Evolutionary conservation across 768 basidiomycete genomes (phyloP).

Genomic region (Rhizopogon sp.): DNA sequence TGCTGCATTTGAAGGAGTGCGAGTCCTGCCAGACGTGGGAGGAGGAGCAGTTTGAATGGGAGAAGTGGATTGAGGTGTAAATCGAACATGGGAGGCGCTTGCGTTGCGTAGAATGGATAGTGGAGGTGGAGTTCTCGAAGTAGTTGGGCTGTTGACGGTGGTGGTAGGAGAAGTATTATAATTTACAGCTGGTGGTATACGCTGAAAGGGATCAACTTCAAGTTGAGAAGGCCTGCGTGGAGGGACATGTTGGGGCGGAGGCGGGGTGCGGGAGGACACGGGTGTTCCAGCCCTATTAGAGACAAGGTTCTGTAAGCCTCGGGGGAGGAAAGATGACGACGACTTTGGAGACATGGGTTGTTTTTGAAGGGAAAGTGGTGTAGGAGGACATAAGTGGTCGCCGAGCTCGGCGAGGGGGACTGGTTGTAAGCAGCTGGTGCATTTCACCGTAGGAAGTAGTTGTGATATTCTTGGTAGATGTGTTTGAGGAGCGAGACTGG

Average conservation of each 20-base stretch:
- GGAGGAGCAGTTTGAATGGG: conserved; percentile 14
- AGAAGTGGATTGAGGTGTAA: conserved; percentile 6
- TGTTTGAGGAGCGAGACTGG: conserved; percentile 5
- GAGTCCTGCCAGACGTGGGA: conserved; percentile 10
- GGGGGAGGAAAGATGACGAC: conserved; percentile 42
- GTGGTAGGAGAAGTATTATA: neutral
- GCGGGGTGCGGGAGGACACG: conserved; percentile 6
- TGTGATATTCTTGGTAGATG: conserved; percentile 43
- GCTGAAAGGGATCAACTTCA: conserved; percentile 23
- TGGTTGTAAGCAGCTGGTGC: conserved; percentile 67
- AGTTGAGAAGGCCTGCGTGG: conserved; percentile 8
- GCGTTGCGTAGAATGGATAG: conserved; percentile 3
- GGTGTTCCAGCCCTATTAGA: conserved; percentile 14
- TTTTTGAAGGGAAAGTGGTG: conserved; percentile 35
- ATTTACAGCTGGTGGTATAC: conserved; percentile 20
- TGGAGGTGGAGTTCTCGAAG: neutral
- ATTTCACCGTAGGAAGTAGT: conserved; percentile 78
- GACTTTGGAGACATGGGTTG: conserved; percentile 33
- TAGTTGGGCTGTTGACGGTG: neutral
- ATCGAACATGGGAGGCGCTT: conserved; percentile 4
- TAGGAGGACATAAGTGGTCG: conserved; percentile 68
- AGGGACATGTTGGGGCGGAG: conserved; percentile 4
- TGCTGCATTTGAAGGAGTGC: conserved; percentile 15
- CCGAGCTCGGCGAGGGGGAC: conserved; percentile 72
- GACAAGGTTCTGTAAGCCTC: conserved; percentile 44